Percentiles rank a stretch among this genome's conserved stretches.
Conservation (phyloP, 2,329 filamentous ascomycete species). For the Fusarium sp. region DNA sequence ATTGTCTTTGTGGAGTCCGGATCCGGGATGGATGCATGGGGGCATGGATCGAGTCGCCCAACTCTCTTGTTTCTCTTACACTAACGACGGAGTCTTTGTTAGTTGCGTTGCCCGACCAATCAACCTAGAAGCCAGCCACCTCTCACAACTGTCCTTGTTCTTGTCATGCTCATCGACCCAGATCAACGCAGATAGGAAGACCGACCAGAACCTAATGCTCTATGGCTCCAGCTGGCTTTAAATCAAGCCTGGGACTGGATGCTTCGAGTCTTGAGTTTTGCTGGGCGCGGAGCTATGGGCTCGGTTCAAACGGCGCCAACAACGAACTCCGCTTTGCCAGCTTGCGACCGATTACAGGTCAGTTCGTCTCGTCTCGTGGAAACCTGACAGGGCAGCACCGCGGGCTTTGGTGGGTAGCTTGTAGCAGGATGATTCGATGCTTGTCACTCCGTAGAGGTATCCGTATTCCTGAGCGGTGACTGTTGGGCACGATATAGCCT, state of each 20-base stretch:
- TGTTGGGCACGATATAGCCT: constrained; percentile 12
- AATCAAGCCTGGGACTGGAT: constrained; percentile 38
- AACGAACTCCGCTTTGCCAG: constrained; percentile 38
- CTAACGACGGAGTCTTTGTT: constrained; percentile 46
- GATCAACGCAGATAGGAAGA: constrained; percentile 28
- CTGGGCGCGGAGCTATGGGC: constrained; percentile 23
- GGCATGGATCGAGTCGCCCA: constrained; percentile 46
- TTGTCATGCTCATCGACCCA: constrained; percentile 45
- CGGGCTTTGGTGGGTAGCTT: constrained; percentile 31
- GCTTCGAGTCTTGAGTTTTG: constrained; percentile 28
- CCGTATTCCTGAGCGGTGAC: constrained; percentile 41
- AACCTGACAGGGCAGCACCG: constrained; percentile 32
- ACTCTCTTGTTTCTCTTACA: constrained; percentile 40
- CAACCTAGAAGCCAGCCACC: constrained; percentile 46
- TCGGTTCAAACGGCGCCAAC: constrained; percentile 35
- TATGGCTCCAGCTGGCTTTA: constrained; percentile 35
- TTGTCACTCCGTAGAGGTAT: constrained; percentile 16
- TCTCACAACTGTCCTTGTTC: constrained; percentile 34
- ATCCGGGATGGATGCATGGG: constrained; percentile 52
- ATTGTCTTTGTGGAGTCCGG: constrained; percentile 53
- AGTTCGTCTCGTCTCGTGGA: constrained; percentile 16
- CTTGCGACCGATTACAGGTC: constrained; percentile 33
- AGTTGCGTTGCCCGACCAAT: constrained; percentile 48
- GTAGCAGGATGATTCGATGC: constrained; percentile 27
- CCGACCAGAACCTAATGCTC: constrained; percentile 36